These are phyloP conservation scores for Diutina pseudorugosa DNA, from an alignment of 1,139 yeast species.

Conservation along the genomic window DNA sequence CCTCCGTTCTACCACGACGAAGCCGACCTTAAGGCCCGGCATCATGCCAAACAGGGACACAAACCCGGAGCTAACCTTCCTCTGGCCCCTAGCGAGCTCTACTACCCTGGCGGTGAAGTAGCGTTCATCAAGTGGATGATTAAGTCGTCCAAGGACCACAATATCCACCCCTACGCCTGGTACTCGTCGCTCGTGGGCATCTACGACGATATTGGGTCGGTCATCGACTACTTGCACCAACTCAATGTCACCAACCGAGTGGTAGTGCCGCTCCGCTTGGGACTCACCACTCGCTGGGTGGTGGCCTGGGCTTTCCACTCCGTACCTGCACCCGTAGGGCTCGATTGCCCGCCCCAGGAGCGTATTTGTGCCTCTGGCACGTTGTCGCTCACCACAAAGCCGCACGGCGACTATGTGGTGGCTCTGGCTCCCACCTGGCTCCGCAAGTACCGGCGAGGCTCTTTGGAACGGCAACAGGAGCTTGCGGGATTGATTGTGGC, in stretches of 20 bases:
- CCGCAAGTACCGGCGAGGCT: not conserved
- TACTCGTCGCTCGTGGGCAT: conserved; percentile 2
- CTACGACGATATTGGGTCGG: not conserved
- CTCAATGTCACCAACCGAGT: not conserved
- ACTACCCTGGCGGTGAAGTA: not conserved
- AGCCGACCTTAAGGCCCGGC: not conserved
- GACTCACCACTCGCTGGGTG: not conserved
- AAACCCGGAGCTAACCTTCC: not conserved
- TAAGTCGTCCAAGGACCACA: not conserved
- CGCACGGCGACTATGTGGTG: not conserved
- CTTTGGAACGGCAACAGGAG: not conserved
- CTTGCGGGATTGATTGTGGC: not conserved
- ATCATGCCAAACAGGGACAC: not conserved
- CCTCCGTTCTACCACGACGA: not conserved
- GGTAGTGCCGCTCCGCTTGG: not conserved
- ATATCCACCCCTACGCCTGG: not conserved
- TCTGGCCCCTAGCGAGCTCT: not conserved
- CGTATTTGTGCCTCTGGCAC: not conserved
- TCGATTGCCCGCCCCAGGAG: not conserved
- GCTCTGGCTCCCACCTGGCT: not conserved
- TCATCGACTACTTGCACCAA: not conserved
- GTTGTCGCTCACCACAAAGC: not conserved
- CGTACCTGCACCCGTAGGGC: not conserved
- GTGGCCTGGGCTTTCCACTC: conserved; percentile 1
- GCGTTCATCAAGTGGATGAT: conserved; percentile 3